Base-by-base conservation (phyloP, 495 filamentous ascomycete species). In the Wilcoxina mikolae region DNA sequence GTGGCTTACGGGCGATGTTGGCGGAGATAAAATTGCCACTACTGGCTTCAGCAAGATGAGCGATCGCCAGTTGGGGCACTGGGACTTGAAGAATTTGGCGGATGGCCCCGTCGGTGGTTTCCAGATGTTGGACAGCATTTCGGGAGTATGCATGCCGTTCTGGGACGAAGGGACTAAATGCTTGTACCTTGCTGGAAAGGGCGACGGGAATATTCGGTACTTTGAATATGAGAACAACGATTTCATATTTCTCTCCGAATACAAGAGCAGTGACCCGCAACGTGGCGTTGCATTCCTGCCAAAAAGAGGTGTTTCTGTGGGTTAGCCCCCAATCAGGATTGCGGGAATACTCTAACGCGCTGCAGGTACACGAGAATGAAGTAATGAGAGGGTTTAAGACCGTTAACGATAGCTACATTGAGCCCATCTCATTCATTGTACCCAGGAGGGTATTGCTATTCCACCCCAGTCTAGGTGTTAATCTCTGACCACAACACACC, bases 31-130 rank as follows among this genome's bases (percentile, higher is more conserved):
- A 51, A 80, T 98, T 59, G 91, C 84, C 47, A 96, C 91, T 3
- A 96, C 91, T 10, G 91, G 91, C 56, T 98, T 98, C 74, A 94
- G 86, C 41, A 85, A 81, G 68, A 96, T 95, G 89, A 95, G 89
- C 66, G 93, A 98, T 71, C 81, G 91, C 15, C 91, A 98, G 65
- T 75, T 98, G 64, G 91, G 82, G 26, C 76, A 96, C 31, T 98
- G 91, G 91, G 91, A 98, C 74, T 79, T 90, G 42, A 82, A 87
- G 56, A 78, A 79, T 42, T 81, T 81, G 27, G 70, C 69, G 18
- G 82, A 89, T 58, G 61, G 62, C 2, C 91, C 91, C 17, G 80
- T 95, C 61, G 87, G 84, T 27, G 88, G 87, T 3, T 95, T 94
- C 69, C 78, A 78, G 63, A 81, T 79, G 43, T 73, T 98, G 44